Conservation (phyloP, 441 rosid genomes). For the Populus trichocarpa region DNA sequence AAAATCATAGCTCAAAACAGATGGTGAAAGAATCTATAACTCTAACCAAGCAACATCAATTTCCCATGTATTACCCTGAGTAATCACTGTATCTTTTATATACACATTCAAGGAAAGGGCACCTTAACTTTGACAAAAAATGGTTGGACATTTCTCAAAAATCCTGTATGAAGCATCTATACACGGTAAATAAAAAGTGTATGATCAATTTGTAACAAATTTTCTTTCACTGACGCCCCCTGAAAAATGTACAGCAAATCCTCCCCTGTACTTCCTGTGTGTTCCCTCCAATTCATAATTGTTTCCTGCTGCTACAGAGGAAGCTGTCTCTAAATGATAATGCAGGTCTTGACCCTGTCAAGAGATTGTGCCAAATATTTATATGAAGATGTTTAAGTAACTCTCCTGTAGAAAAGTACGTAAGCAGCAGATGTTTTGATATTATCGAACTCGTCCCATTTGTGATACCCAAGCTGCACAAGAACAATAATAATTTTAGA, state of each 20-base stretch:
- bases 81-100: neutral
- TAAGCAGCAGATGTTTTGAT: slow-evolving; percentile 88
- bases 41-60: neutral
- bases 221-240: neutral
- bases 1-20: neutral
- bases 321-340: neutral
- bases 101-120: neutral
- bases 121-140: neutral
- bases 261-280: neutral
- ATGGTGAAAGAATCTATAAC: neutral
- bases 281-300: neutral
- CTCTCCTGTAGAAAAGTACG: slow-evolving; percentile 85
- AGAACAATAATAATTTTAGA: neutral
- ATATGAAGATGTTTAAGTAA: slow-evolving; percentile 13
- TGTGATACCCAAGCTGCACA: slow-evolving; percentile 72
- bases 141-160: neutral
- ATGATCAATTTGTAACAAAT: neutral
- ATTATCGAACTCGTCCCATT: slow-evolving; percentile 86
- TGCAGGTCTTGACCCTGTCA: neutral
- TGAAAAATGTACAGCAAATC: neutral
- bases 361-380: neutral
- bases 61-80: neutral
- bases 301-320: neutral
- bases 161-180: neutral
- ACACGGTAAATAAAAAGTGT: neutral